Conservation (phyloP, 192 early-diverging fungal species). For the Backusella westeae region DNA sequence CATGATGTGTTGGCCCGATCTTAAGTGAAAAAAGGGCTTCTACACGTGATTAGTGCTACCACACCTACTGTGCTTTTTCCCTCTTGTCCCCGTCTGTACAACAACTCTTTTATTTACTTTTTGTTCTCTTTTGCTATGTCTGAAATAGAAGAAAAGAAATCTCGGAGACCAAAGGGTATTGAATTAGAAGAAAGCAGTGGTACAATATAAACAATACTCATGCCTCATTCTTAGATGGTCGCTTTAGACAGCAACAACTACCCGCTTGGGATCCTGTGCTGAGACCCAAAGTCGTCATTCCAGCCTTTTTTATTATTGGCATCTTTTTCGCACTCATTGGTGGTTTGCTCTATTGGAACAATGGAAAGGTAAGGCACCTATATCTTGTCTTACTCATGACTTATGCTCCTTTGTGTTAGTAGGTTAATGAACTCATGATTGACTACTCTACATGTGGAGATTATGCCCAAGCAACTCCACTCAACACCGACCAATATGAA, state of each 20-base stretch:
- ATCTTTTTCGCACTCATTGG: slow-evolving; percentile 93
- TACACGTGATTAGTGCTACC: slow-evolving; percentile 7
- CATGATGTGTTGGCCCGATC: neutral
- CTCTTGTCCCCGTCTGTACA: neutral
- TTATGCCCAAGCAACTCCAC: slow-evolving; percentile 12
- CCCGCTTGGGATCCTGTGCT: slow-evolving; percentile 98
- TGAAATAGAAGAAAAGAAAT: slow-evolving; percentile 21
- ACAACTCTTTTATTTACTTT: neutral
- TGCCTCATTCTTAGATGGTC: slow-evolving; percentile 59
- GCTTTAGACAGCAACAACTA: slow-evolving; percentile 96
- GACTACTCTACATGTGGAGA: slow-evolving; percentile 42
- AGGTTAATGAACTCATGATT: slow-evolving; percentile 50
- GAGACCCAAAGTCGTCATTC: slow-evolving; percentile 94
- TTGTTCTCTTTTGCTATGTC: neutral
- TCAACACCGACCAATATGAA: neutral
- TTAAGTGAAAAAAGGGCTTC: neutral
- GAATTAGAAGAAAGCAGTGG: neutral
- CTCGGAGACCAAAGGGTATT: slow-evolving; percentile 21
- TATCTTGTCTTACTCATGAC: neutral
- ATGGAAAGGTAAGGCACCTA: slow-evolving; percentile 21
- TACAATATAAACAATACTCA: too few species aligned
- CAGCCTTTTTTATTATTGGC: slow-evolving; percentile 92
- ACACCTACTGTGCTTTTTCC: too few species aligned
- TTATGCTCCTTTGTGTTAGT: slow-evolving; percentile 2
- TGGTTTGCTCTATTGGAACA: slow-evolving; percentile 80